Evolutionary conservation across 1,284 basidiomycete species (phyloP), one percentile per base, ranked within the genome.

Genomic region (Rhizoctonia solani): DNA sequence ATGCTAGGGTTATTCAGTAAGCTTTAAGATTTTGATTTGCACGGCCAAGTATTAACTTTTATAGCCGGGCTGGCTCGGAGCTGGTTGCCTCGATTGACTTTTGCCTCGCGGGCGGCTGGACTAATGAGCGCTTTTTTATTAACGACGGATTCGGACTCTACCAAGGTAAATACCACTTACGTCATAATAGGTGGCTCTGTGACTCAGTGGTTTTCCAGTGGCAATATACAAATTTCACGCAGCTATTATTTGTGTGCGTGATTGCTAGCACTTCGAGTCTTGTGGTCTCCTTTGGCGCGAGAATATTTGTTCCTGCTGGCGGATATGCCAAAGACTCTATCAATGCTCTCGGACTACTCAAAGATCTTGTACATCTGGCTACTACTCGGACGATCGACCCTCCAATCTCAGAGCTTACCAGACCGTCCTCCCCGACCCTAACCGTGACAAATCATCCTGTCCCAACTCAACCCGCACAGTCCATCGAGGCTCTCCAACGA

Each of bases 91-190:
- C 78, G 82, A 21, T 72, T 84, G 21, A 79, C 79, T n/a, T 71
- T 81, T 6, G 78, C 81, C 1, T 79, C 77, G 32, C 81, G 81
- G 4, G 81, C 83, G 52, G 78, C 79, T 3, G 81, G 80, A 66
- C 82, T 83, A 66, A 73, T 81, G 14, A 79, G 81, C 0, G 77
- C 81, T 30, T 84, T 80, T 79, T 70, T 82, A 30, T 73, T 84
- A 23, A 82, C 81, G 3, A 74, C 72, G 21, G 73, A 81, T 63
- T 74, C 77, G 34, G 80, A 78, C 25, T 50, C 70, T 9, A 69
- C 69, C 8, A 74, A 75, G 23, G 80, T 82, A 69, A 13, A 14
- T 41, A 19, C 11, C 46, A 14, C 16, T 34, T 23, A 11, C 39
- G 21, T n/a, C n/a, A 47, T n/a, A n/a, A n/a, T n/a, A n/a, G n/a